phyloP scores from a whole-genome alignment of 768 basidiomycete genomes.

The Coprinellus micaceus region DNA sequence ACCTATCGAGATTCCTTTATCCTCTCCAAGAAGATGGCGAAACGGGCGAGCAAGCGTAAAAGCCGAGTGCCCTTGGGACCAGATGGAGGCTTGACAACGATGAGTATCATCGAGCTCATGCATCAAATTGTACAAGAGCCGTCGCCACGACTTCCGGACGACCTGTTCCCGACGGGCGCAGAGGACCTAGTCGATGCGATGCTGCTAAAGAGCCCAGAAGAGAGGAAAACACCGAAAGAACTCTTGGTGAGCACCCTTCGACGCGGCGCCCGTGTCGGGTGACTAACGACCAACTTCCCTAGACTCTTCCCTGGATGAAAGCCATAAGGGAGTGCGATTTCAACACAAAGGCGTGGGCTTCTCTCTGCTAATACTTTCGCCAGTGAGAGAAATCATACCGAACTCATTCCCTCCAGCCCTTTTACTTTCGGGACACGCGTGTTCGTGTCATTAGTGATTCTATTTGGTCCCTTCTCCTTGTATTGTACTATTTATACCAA shows the following conservation, averaged over 20 bases:
- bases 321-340: neutral
- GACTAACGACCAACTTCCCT: neutral
- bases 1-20: slow-evolving; percentile 31
- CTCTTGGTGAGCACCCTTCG: slow-evolving; percentile 53
- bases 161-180: slow-evolving; percentile 61
- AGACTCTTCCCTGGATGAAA: neutral
- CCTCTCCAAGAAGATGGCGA: slow-evolving; percentile 46
- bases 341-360: neutral
- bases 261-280: slow-evolving; percentile 41
- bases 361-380: too few species aligned
- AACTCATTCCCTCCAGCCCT: too few species aligned
- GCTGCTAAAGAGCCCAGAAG: slow-evolving; percentile 83
- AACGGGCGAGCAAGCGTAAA: slow-evolving; percentile 57
- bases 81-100: slow-evolving; percentile 91
- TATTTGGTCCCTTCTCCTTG: too few species aligned
- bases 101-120: slow-evolving; percentile 95
- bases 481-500: too few species aligned
- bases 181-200: slow-evolving; percentile 89
- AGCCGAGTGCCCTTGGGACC: slow-evolving; percentile 80
- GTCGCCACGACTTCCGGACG: slow-evolving; percentile 77
- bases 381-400: too few species aligned
- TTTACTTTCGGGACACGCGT: too few species aligned
- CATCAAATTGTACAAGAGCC: slow-evolving; percentile 99
- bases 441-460: too few species aligned
- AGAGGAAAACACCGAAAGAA: slow-evolving; percentile 81